Evolutionary conservation across 371 early-diverging fungal species (phyloP).

Genomic region (Sporodiniella umbellata): DNA sequence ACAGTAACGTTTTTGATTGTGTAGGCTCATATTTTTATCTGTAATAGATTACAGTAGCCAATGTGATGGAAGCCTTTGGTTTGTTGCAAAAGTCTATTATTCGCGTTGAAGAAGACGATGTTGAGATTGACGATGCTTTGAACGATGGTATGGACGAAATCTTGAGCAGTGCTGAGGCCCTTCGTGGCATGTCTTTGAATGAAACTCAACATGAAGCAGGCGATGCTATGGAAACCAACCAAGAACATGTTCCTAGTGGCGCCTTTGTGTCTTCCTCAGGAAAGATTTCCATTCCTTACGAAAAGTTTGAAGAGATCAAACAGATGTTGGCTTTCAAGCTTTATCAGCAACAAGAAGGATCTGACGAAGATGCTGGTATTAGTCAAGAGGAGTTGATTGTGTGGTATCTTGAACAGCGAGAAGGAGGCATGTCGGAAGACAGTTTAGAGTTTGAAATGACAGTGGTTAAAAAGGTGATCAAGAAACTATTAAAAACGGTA

Average conservation of each 20-base stretch:
- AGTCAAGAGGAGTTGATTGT: conserved; percentile 70
- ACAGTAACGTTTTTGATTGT: too few relatives aligned
- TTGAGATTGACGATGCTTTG: conserved; percentile 61
- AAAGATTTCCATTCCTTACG: conserved; percentile 62
- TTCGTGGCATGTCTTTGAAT: conserved; percentile 24
- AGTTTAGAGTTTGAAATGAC: conserved; percentile 64
- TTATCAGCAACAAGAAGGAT: conserved; percentile 39
- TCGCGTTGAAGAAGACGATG: conserved; percentile 87
- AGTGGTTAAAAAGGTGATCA: conserved; percentile 77
- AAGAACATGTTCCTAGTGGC: conserved; percentile 34
- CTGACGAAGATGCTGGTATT: conserved; percentile 54
- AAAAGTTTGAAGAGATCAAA: conserved; percentile 77
- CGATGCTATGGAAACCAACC: neutral
- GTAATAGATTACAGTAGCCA: conserved; percentile 63
- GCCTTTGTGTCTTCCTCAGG: conserved; percentile 6
- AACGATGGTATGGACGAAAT: conserved; percentile 36
- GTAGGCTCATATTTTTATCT: conserved; percentile 1
- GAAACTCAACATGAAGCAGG: conserved; percentile 8
- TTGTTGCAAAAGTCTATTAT: conserved; percentile 93
- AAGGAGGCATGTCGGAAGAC: conserved; percentile 72
- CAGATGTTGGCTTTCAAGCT: conserved; percentile 69
- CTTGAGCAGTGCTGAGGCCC: conserved; percentile 35
- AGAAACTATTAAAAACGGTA: conserved; percentile 70
- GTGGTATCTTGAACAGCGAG: conserved; percentile 80
- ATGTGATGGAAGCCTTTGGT: conserved; percentile 91